A percentile compares a stretch with the other conserved stretches of the same genome.
These are phyloP conservation scores for Macrophomina tecta DNA, from an alignment of 2,329 filamentous ascomycete genomes.

Conservation along the genomic window DNA sequence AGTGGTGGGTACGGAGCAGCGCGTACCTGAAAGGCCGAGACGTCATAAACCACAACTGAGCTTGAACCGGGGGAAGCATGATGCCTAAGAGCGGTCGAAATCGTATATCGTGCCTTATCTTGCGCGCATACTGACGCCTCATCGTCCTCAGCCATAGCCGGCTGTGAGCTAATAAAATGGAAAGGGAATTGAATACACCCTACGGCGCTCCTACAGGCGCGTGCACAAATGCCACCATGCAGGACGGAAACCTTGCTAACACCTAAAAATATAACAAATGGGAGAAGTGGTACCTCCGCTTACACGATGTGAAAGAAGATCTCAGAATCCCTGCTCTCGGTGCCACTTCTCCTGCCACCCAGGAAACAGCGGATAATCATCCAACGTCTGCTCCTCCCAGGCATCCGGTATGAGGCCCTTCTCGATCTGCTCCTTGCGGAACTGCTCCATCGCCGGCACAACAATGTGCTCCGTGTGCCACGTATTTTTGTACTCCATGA, in stretches of 20 bases:
- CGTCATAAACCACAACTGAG: not conserved
- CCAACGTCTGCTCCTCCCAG: constrained; percentile 73
- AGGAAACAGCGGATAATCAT: constrained; percentile 76
- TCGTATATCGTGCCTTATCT: not conserved
- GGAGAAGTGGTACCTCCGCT: too few species aligned
- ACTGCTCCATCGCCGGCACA: constrained; percentile 68
- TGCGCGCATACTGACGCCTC: not conserved
- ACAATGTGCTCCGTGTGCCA: constrained; percentile 80
- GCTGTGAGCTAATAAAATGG: not conserved
- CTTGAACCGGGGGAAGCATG: not conserved
- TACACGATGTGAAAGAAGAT: too few species aligned
- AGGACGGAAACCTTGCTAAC: not conserved
- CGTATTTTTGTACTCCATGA: constrained; percentile 83
- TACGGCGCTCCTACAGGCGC: not conserved
- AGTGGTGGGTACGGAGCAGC: not conserved
- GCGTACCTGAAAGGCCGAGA: not conserved
- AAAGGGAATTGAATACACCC: not conserved
- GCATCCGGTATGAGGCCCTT: constrained; percentile 63
- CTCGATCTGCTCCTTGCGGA: constrained; percentile 68
- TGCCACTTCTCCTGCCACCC: constrained; percentile 80
- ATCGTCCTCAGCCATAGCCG: not conserved
- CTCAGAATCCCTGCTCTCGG: constrained; percentile 64
- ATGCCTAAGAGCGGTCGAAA: not conserved
- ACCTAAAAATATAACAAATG: not conserved
- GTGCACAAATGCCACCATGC: not conserved